A percentile compares a stretch with the other conserved stretches of the same genome.
Conservation (phyloP, 441 rosid species). For the Codiaeum variegatum region DNA sequence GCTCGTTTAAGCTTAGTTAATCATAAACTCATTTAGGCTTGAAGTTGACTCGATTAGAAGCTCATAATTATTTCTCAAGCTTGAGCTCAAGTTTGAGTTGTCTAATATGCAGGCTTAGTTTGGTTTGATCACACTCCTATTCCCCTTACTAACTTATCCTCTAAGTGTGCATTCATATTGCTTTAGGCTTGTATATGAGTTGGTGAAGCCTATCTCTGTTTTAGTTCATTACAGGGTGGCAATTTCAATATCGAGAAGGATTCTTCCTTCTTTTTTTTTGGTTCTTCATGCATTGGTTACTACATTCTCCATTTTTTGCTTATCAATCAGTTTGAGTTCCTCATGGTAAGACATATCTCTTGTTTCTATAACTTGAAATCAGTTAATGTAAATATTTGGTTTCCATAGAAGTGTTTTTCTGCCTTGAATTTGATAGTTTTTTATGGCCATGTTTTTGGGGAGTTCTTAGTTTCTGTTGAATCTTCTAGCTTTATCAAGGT, state of each 20-base stretch:
- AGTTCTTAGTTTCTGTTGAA: constrained; percentile 19
- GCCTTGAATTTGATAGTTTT: constrained; percentile 16
- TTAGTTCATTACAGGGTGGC: constrained; percentile 37
- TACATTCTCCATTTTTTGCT: background rate
- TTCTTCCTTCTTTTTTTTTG: constrained; percentile 38
- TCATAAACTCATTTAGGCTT: too few species aligned
- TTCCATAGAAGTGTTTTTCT: background rate
- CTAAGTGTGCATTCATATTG: too few species aligned
- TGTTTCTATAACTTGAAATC: constrained; percentile 12
- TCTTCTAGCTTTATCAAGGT: constrained; percentile 33
- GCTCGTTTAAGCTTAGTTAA: too few species aligned
- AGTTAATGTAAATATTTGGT: background rate
- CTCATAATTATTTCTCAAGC: too few species aligned
- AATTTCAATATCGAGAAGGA: constrained; percentile 39
- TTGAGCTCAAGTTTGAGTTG: too few species aligned
- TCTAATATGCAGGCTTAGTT: too few species aligned
- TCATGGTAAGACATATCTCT: constrained; percentile 26
- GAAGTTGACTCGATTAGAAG: too few species aligned
- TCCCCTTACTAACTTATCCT: too few species aligned
- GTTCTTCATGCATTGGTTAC: constrained; percentile 30
- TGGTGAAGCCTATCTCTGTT: background rate
- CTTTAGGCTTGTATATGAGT: too few species aligned
- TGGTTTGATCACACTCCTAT: too few species aligned
- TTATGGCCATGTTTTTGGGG: constrained; percentile 8
- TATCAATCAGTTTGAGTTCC: constrained; percentile 18